Percentiles rank a stretch among this genome's conserved stretches.
phyloP scores from a whole-genome alignment of 208 protist species.

The Phytomonas sp. region DNA sequence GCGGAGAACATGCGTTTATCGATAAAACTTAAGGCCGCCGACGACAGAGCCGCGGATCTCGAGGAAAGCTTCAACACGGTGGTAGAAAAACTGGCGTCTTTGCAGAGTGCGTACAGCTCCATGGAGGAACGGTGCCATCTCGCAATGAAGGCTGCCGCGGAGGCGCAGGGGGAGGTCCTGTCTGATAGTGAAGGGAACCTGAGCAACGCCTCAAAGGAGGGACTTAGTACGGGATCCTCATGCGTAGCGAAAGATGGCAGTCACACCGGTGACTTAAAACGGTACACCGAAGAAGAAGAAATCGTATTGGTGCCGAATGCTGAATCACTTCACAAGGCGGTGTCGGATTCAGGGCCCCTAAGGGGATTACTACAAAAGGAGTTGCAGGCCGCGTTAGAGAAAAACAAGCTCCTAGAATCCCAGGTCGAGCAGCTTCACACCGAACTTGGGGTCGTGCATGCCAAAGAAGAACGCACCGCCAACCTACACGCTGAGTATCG shows the following conservation, averaged over 20 bases:
- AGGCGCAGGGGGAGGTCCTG: slow-evolving; percentile 22
- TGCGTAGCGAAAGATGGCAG: not conserved
- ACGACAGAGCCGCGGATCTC: slow-evolving; percentile 20
- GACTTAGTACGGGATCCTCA: slow-evolving; percentile 1
- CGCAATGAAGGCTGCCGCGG: slow-evolving; percentile 18
- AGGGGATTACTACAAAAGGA: not conserved
- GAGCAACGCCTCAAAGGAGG: not conserved
- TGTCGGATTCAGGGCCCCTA: not conserved
- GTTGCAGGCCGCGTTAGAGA: slow-evolving; percentile 13
- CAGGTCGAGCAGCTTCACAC: slow-evolving; percentile 42
- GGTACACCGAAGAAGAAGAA: not conserved
- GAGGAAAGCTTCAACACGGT: slow-evolving; percentile 30
- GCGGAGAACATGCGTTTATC: slow-evolving; percentile 24
- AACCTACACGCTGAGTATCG: slow-evolving; percentile 14
- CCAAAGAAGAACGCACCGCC: slow-evolving; percentile 24
- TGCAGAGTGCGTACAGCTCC: slow-evolving; percentile 18
- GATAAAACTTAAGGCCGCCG: slow-evolving; percentile 25
- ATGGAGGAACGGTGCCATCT: slow-evolving; percentile 21
- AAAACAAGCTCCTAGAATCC: slow-evolving; percentile 15
- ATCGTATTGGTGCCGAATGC: not conserved
- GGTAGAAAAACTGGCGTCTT: slow-evolving; percentile 31
- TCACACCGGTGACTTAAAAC: not conserved
- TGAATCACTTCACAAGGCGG: not conserved
- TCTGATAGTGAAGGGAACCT: not conserved
- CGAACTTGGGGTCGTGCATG: slow-evolving; percentile 37